A percentile compares a stretch with the other conserved stretches of the same genome.
Evolutionary conservation across 139 green algal genomes (phyloP).

Genomic region (Tetraselmis striata): DNA sequence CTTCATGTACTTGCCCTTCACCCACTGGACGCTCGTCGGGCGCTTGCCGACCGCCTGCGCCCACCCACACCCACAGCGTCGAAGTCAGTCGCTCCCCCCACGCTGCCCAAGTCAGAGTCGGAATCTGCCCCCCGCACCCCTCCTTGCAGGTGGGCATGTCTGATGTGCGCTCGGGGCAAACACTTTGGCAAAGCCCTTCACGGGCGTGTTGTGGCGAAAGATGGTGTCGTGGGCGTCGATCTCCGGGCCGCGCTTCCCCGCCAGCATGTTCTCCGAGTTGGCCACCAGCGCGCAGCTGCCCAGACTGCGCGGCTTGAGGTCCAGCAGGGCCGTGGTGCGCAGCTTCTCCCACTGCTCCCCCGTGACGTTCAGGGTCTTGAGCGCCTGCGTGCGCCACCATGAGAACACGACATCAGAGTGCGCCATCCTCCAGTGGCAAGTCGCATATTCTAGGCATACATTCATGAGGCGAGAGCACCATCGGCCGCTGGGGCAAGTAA

Average conservation of each 20-base stretch:
- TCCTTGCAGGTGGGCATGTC: too few relatives aligned
- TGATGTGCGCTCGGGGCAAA: too few relatives aligned
- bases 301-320: constrained; percentile 11
- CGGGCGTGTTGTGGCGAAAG: constrained; percentile 12
- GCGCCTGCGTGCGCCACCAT: too few relatives aligned
- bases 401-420: too few relatives aligned
- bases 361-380: not conserved
- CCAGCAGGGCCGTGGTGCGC: not conserved
- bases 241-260: not conserved
- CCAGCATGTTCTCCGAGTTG: constrained; percentile 12
- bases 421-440: too few relatives aligned
- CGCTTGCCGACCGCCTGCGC: constrained; percentile 2
- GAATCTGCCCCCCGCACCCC: too few relatives aligned
- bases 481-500: too few relatives aligned
- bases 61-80: too few relatives aligned
- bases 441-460: too few relatives aligned
- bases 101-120: too few relatives aligned
- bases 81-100: too few relatives aligned
- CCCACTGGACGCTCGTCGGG: not conserved
- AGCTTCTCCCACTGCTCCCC: not conserved
- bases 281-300: constrained; percentile 10
- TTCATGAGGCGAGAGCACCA: too few relatives aligned
- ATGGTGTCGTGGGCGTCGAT: constrained; percentile 15
- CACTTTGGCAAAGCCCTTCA: constrained; percentile 6
- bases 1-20: constrained; percentile 12